These are phyloP conservation scores for Ustilago hordei DNA, from an alignment of 1,284 basidiomycete species.

Conservation along the genomic window DNA sequence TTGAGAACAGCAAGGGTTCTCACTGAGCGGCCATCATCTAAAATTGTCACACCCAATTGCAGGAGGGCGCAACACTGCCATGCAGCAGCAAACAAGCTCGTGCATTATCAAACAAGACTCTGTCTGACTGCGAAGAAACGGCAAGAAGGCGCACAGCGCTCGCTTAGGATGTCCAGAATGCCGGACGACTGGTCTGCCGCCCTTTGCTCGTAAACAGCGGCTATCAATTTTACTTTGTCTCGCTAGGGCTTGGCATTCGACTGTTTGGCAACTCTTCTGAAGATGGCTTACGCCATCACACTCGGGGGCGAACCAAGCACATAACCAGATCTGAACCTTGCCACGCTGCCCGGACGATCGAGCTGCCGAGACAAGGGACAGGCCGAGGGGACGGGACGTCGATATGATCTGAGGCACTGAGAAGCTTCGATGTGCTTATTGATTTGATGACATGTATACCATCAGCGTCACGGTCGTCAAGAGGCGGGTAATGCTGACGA, in stretches of 20 bases:
- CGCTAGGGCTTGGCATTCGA: neutral
- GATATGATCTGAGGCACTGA: neutral
- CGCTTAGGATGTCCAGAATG: neutral
- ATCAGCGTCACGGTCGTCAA: neutral
- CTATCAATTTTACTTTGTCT: slow-evolving; percentile 3
- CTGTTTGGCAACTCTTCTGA: neutral
- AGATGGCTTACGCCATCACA: slow-evolving; percentile 5
- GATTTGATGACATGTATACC: neutral
- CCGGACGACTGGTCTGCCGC: neutral
- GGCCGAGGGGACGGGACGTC: slow-evolving; percentile 1
- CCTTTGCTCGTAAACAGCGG: neutral
- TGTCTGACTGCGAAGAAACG: neutral
- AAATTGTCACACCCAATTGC: neutral
- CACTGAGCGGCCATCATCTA: neutral
- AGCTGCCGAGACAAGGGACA: neutral
- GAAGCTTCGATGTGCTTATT: neutral
- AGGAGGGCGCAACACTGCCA: slow-evolving; percentile 7
- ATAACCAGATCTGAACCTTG: neutral
- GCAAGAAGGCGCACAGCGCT: neutral
- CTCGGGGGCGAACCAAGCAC: neutral
- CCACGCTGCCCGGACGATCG: neutral
- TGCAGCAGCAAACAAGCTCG: slow-evolving; percentile 1
- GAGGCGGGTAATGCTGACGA: neutral
- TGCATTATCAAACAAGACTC: slow-evolving; percentile 18
- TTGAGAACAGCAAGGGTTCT: neutral